Conservation (phyloP, 768 basidiomycete species). For the Dentipellis fragilis region DNA sequence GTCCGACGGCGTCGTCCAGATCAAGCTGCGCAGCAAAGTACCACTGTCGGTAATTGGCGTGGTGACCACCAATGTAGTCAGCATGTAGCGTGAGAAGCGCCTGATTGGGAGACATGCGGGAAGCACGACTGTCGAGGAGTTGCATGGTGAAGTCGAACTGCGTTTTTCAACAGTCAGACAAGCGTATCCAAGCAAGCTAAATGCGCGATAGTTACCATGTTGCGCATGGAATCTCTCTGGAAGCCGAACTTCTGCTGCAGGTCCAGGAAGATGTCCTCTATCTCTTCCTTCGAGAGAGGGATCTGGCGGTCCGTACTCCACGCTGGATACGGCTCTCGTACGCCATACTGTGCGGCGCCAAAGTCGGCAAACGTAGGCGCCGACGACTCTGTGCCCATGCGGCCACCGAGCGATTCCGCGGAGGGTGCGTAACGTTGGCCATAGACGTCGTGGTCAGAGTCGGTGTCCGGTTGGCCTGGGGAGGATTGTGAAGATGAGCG, state of each 20-base stretch:
- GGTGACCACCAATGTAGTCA: conserved; percentile 97
- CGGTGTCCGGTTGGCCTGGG: conserved; percentile 70
- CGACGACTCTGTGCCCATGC: conserved; percentile 57
- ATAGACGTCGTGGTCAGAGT: conserved; percentile 72
- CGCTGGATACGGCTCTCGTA: conserved; percentile 83
- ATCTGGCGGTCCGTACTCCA: conserved; percentile 90
- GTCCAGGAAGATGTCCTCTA: conserved; percentile 96
- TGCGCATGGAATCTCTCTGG: conserved; percentile 89
- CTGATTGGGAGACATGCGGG: conserved; percentile 94
- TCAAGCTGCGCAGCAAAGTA: conserved; percentile 99
- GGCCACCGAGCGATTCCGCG: conserved; percentile 62
- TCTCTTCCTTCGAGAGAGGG: conserved; percentile 98
- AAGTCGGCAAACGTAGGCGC: conserved; percentile 69
- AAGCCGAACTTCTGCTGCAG: conserved; percentile 98
- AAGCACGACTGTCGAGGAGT: conserved; percentile 90
- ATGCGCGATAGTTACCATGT: conserved; percentile 57
- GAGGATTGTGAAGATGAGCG: not conserved
- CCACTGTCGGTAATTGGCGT: conserved; percentile 99
- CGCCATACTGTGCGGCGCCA: conserved; percentile 32
- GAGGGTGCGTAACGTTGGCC: conserved; percentile 63
- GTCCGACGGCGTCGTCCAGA: conserved; percentile 93
- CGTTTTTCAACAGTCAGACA: not conserved
- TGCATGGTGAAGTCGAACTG: conserved; percentile 99
- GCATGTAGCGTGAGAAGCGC: conserved; percentile 93
- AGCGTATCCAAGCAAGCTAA: not conserved